phyloP scores from a whole-genome alignment of 1,139 yeast species.

The Scheffersomyces insectosa region DNA sequence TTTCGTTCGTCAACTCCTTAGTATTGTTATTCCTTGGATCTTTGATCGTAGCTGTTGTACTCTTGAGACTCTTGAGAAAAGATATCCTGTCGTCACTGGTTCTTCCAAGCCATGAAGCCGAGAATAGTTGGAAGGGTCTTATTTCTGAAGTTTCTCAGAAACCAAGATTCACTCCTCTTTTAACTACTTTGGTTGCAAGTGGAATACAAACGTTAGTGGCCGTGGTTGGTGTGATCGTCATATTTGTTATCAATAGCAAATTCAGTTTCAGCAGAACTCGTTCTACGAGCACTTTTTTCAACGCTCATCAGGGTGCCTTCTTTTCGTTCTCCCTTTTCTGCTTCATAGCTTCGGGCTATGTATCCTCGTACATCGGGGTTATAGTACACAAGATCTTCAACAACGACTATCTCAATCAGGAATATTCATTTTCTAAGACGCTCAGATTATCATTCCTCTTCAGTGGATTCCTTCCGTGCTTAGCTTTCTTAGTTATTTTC shows the following conservation, averaged over 20 bases:
- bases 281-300: conserved; percentile 30
- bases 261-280: conserved; percentile 23
- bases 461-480: conserved; percentile 63
- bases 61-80: conserved; percentile 51
- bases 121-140: conserved; percentile 51
- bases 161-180: conserved; percentile 47
- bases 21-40: conserved; percentile 61
- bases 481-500: conserved; percentile 53
- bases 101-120: conserved; percentile 1
- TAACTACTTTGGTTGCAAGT: conserved; percentile 65
- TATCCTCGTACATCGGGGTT: conserved; percentile 73
- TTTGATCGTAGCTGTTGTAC: conserved; percentile 61
- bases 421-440: conserved; percentile 20
- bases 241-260: conserved; percentile 54
- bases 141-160: conserved; percentile 54
- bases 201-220: conserved; percentile 75
- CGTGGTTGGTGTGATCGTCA: conserved; percentile 56
- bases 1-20: conserved; percentile 65
- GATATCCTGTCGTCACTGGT: conserved; percentile 25
- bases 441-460: conserved; percentile 47
- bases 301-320: conserved; percentile 67
- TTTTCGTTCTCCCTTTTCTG: conserved; percentile 59
- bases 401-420: conserved; percentile 29
- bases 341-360: conserved; percentile 68
- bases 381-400: conserved; percentile 57